Conservation (phyloP, 164 flowering plant genomes). For the Chimonanthus salicifolius region DNA sequence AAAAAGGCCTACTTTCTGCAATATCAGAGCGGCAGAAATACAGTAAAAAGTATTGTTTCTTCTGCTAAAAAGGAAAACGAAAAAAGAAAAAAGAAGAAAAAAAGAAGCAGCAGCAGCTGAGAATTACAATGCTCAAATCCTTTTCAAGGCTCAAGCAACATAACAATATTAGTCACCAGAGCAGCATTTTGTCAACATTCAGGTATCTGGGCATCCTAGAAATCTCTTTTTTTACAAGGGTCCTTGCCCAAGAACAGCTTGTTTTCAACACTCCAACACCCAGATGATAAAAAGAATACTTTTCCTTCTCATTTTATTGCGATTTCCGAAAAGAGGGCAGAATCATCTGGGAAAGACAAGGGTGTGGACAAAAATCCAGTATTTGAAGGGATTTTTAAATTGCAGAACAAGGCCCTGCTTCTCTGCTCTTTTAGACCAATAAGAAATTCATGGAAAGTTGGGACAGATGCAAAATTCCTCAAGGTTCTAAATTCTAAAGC, state of each 20-base stretch:
- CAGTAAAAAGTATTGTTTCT: background rate
- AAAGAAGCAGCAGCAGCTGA: background rate
- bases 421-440: background rate
- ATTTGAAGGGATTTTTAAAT: background rate
- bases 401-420: background rate
- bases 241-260: background rate
- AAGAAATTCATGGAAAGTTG: background rate
- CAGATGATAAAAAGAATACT: background rate
- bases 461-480: too few relatives aligned
- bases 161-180: background rate
- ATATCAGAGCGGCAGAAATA: too few relatives aligned
- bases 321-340: background rate
- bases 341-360: background rate
- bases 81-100: too few relatives aligned
- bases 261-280: constrained; percentile 2
- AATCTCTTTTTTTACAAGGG: background rate
- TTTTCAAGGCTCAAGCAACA: background rate
- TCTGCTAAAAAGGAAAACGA: background rate
- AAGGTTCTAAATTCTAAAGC: too few relatives aligned
- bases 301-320: background rate
- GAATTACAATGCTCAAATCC: background rate
- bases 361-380: background rate
- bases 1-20: too few relatives aligned
- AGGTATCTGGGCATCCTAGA: background rate
- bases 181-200: background rate